phyloP scores from a whole-genome alignment of 192 early-diverging fungal genomes.

The Dissophora ornata region DNA sequence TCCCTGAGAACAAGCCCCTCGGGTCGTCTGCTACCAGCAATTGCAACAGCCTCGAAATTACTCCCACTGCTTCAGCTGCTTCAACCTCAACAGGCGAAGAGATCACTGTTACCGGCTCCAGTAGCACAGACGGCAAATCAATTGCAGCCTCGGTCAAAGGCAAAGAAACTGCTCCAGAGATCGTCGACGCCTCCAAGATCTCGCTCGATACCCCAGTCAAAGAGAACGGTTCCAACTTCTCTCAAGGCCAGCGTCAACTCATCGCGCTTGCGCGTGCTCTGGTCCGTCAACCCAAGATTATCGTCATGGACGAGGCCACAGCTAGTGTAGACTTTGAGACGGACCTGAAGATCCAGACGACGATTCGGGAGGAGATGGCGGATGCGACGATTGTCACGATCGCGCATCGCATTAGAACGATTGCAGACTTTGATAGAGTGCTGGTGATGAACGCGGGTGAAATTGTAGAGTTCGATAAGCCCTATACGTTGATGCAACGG shows the following conservation, averaged over 20 bases:
- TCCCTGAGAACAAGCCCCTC: slow-evolving; percentile 24
- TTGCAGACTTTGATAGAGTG: slow-evolving; percentile 78
- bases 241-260: slow-evolving; percentile 79
- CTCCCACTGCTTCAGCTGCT: not conserved
- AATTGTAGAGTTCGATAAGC: slow-evolving; percentile 86
- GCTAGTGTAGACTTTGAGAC: slow-evolving; percentile 89
- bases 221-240: slow-evolving; percentile 83
- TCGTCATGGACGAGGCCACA: slow-evolving; percentile 92
- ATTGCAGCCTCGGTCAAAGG: slow-evolving; percentile 7
- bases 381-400: slow-evolving; percentile 84
- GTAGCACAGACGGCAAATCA: not conserved
- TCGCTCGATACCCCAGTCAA: slow-evolving; percentile 76
- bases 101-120: not conserved
- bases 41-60: slow-evolving; percentile 25
- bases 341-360: slow-evolving; percentile 84
- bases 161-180: not conserved
- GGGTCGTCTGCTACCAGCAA: slow-evolving; percentile 10
- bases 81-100: no score
- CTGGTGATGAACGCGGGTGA: slow-evolving; percentile 76
- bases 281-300: slow-evolving; percentile 69
- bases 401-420: slow-evolving; percentile 86
- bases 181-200: slow-evolving; percentile 42
- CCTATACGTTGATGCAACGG: slow-evolving; percentile 74
- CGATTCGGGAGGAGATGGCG: slow-evolving; percentile 79
- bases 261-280: slow-evolving; percentile 78